A percentile compares a stretch with the other conserved stretches of the same genome.
Evolutionary conservation across 495 filamentous ascomycete genomes (phyloP).

Genomic region (Penicillium manginii): DNA sequence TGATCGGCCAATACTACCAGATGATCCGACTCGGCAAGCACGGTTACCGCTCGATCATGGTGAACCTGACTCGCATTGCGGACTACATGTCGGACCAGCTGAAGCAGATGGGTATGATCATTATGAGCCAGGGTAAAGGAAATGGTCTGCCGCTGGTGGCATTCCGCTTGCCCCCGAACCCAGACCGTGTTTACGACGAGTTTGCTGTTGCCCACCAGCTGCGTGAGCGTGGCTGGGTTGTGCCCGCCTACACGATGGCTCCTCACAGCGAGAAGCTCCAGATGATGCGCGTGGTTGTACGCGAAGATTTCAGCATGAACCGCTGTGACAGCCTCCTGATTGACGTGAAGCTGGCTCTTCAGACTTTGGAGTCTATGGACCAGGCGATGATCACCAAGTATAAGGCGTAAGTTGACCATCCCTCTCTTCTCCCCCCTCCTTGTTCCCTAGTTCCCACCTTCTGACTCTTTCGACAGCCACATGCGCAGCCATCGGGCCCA

Average conservation of each 20-base stretch:
- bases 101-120: slow-evolving; percentile 74
- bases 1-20: slow-evolving; percentile 97
- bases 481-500: slow-evolving; percentile 59
- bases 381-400: slow-evolving; percentile 65
- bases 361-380: slow-evolving; percentile 74
- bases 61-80: slow-evolving; percentile 79
- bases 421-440: background rate
- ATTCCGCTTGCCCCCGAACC: slow-evolving; percentile 67
- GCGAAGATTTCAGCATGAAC: slow-evolving; percentile 82
- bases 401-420: slow-evolving; percentile 59
- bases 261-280: slow-evolving; percentile 76
- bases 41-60: slow-evolving; percentile 86
- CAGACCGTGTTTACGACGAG: slow-evolving; percentile 75
- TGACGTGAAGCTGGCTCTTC: slow-evolving; percentile 73
- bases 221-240: slow-evolving; percentile 82
- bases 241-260: slow-evolving; percentile 95
- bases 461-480: slow-evolving; percentile 37
- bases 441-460: background rate
- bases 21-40: slow-evolving; percentile 89
- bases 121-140: slow-evolving; percentile 77
- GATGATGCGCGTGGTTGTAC: slow-evolving; percentile 85
- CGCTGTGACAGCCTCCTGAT: slow-evolving; percentile 72
- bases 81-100: slow-evolving; percentile 77
- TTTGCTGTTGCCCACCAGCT: slow-evolving; percentile 81
- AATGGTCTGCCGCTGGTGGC: slow-evolving; percentile 84